Evolutionary conservation across 176 grass and related monocot genomes (phyloP).

Genomic region (Avena eriantha): DNA sequence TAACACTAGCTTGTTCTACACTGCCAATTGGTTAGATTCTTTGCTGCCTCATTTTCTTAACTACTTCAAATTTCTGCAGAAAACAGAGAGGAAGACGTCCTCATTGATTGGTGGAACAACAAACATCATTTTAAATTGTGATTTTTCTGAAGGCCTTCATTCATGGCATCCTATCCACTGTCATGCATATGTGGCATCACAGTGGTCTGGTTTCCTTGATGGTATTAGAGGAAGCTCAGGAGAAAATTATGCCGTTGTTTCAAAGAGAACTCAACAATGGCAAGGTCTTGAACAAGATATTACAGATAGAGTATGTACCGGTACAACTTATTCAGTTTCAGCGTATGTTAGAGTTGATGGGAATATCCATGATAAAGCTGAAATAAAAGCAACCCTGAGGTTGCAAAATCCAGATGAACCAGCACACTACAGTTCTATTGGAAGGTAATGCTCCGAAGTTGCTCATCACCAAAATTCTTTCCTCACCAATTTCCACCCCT

Average conservation of each 20-base stretch:
- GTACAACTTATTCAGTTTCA: conserved; percentile 59
- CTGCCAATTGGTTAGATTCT: conserved; percentile 9
- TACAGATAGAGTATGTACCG: conserved; percentile 65
- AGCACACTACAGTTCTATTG: conserved; percentile 61
- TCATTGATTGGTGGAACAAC: conserved; percentile 41
- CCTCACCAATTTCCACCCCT: neutral
- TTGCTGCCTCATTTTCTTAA: conserved; percentile 29
- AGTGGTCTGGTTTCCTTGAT: conserved; percentile 85
- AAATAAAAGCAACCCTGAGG: conserved; percentile 73
- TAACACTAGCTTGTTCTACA: conserved; percentile 4
- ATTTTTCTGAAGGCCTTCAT: conserved; percentile 78
- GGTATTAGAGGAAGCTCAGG: conserved; percentile 72
- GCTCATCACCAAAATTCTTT: conserved; percentile 32
- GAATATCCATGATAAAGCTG: conserved; percentile 52
- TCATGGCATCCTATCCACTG: conserved; percentile 68
- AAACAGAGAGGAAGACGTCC: conserved; percentile 46
- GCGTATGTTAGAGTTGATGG: conserved; percentile 74
- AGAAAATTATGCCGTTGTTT: conserved; percentile 85
- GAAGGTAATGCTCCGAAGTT: conserved; percentile 61
- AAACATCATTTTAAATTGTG: conserved; percentile 66
- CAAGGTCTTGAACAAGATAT: conserved; percentile 93
- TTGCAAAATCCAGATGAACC: conserved; percentile 68
- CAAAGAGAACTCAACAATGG: conserved; percentile 80
- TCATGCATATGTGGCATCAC: conserved; percentile 86
- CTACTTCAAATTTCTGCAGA: conserved; percentile 51